Percentiles rank a stretch among this genome's conserved stretches.
Evolutionary conservation across 495 filamentous ascomycete genomes (phyloP).

Genomic region (Monascus purpureus): DNA sequence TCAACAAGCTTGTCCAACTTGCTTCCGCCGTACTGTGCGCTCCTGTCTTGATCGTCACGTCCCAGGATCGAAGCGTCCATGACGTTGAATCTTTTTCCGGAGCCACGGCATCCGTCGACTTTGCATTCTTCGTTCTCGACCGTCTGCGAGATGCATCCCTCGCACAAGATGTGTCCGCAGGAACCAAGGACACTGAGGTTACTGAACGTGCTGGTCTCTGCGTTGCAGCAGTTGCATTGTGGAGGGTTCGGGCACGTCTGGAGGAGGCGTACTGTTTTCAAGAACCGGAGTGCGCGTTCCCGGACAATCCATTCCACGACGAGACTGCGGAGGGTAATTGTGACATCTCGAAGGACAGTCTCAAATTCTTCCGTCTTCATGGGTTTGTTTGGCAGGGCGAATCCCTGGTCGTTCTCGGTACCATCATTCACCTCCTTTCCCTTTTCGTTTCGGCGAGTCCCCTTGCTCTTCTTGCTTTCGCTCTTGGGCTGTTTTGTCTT

Average conservation of each 20-base stretch:
- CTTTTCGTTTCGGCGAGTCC: no score
- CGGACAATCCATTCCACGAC: slow-evolving; percentile 17
- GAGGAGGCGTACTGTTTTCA: slow-evolving; percentile 8
- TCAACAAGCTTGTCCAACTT: slow-evolving; percentile 36
- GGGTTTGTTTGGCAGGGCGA: neutral
- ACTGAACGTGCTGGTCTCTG: slow-evolving; percentile 1
- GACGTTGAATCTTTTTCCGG: slow-evolving; percentile 16
- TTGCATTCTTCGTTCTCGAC: slow-evolving; percentile 12
- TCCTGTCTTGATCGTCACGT: slow-evolving; percentile 12
- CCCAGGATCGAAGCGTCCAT: slow-evolving; percentile 21
- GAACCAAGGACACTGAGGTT: slow-evolving; percentile 23
- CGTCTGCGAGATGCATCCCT: slow-evolving; percentile 14
- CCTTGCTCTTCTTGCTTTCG: neutral
- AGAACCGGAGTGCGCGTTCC: slow-evolving; percentile 18
- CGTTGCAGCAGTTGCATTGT: slow-evolving; percentile 17
- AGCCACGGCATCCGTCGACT: slow-evolving; percentile 16
- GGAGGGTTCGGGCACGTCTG: slow-evolving; percentile 8
- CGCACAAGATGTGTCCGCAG: slow-evolving; percentile 40
- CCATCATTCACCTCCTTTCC: neutral
- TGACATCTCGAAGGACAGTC: slow-evolving; percentile 9
- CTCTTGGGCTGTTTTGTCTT: neutral
- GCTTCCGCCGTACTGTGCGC: slow-evolving; percentile 18
- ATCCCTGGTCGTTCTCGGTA: neutral
- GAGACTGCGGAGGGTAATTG: slow-evolving; percentile 10
- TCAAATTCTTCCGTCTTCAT: slow-evolving; percentile 7